Evolutionary conservation across 1,284 basidiomycete genomes (phyloP), one percentile per base, ranked within the genome.

Genomic region (Porodaedalea pini): DNA sequence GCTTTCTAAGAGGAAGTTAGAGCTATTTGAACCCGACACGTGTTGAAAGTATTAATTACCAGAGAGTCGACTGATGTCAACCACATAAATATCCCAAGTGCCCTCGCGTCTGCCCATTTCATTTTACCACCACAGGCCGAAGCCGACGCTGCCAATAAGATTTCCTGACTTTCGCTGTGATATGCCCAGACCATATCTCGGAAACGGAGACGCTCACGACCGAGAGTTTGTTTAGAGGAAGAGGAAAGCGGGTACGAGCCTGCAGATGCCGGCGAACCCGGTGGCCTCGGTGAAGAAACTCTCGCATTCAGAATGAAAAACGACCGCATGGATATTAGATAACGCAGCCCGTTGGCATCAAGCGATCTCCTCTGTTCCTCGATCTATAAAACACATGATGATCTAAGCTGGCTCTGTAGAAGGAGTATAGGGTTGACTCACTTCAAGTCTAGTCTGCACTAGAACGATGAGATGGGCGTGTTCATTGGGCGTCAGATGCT

Each of bases 121-220:
- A 98, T 89, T 72, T 91, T 95, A 1, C 85, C 86, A 21, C 78
- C 79, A 63, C 90, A 94, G 4, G 90, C 85, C 7, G 81, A 71
- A 2, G 80, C 79, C 0, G 91, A 88, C 2, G 86, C 84, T 23
- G 79, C 77, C 34, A 98, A 70, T 11, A 98, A 72, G 37, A 96
- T 71, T 21, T 90, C 91, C 66, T 98, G 94, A 65, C 85, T 91
- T 69, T 96, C 90, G 68, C 94, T 97, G 67, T 96, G 90, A 65
- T 89, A 94, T 0, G 94, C 95, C 94, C 94, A 98, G 7, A 96
- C 79, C 73, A 95, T 92, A 69, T 98, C 95, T 37, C 94, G 84
- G 69, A 91, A 95, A 19, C 91, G 84, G 51, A 96, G 76, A 13
- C 91, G 84, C 61, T 85, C 81, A 64, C 90, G 76, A 58, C 80